A percentile compares a stretch with the other conserved stretches of the same genome.
phyloP scores from a whole-genome alignment of 345 rosid genomes.

The Syzygium aromaticum region DNA sequence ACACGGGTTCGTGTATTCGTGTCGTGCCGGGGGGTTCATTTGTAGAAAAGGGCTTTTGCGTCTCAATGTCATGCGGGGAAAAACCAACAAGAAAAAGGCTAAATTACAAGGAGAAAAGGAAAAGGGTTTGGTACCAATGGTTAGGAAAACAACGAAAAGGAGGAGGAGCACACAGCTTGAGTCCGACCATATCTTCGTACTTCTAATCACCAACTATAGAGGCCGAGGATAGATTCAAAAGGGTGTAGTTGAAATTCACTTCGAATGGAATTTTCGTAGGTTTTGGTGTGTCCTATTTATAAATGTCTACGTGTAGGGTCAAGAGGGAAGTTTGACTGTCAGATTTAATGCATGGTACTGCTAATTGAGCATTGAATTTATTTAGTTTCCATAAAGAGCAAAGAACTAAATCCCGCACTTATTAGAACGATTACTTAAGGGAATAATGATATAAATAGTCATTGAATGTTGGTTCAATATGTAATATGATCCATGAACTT shows the following conservation, averaged over 20 bases:
- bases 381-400: neutral
- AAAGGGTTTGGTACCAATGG: neutral
- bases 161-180: neutral
- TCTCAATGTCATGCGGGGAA: neutral
- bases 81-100: neutral
- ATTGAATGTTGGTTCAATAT: too few species aligned
- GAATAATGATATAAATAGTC: too few species aligned
- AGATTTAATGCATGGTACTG: neutral
- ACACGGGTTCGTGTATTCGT: neutral
- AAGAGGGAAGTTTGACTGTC: neutral
- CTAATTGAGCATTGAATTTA: neutral
- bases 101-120: neutral
- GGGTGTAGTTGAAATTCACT: neutral
- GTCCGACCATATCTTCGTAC: neutral
- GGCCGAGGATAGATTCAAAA: neutral
- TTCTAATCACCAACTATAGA: neutral
- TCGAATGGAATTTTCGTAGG: neutral
- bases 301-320: neutral
- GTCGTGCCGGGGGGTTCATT: neutral
- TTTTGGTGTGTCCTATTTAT: neutral
- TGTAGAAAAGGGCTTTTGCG: accelerated
- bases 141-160: neutral
- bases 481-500: too few species aligned
- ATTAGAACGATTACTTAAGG: neutral
- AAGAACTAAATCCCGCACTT: neutral